Percentiles rank a stretch among this genome's conserved stretches.
These are phyloP conservation scores for Isatis tinctoria DNA, from an alignment of 345 rosid species.

Conservation along the genomic window DNA sequence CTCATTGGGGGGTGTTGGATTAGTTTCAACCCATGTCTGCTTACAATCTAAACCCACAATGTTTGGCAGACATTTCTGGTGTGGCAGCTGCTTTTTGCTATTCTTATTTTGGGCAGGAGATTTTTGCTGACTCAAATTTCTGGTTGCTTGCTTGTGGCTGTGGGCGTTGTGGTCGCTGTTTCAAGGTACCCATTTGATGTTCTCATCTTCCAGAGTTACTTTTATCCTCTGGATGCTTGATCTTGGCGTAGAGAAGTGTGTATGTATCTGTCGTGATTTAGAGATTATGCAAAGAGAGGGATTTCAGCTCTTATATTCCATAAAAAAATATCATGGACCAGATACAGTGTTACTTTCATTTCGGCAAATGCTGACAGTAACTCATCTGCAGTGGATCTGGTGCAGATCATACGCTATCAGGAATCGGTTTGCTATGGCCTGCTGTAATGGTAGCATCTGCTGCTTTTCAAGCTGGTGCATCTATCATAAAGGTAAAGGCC, in stretches of 20 bases:
- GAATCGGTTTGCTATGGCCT: slow-evolving; percentile 62
- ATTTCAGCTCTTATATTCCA: neutral
- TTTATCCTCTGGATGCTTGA: neutral
- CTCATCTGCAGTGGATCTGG: slow-evolving; percentile 62
- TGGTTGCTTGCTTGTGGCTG: slow-evolving; percentile 81
- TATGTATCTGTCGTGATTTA: neutral
- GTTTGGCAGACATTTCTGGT: slow-evolving; percentile 70
- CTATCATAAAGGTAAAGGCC: slow-evolving; percentile 64
- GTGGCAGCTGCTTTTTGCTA: slow-evolving; percentile 75
- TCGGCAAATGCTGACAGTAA: slow-evolving; percentile 3
- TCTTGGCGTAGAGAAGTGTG: neutral
- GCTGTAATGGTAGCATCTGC: slow-evolving; percentile 71
- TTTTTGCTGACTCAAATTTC: slow-evolving; percentile 55
- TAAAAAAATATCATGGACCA: neutral
- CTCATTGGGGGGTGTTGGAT: neutral
- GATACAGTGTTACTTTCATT: neutral
- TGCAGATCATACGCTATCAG: slow-evolving; percentile 54
- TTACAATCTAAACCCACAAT: neutral
- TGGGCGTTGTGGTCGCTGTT: slow-evolving; percentile 75
- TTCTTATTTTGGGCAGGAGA: slow-evolving; percentile 55
- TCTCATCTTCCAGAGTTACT: neutral
- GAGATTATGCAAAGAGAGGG: neutral
- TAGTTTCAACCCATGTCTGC: neutral
- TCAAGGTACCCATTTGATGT: slow-evolving; percentile 44
- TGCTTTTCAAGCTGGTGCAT: slow-evolving; percentile 83